Evolutionary conservation across 1,284 basidiomycete species (phyloP), one percentile per base, ranked within the genome.

Genomic region (Neolentinus lepideus): DNA sequence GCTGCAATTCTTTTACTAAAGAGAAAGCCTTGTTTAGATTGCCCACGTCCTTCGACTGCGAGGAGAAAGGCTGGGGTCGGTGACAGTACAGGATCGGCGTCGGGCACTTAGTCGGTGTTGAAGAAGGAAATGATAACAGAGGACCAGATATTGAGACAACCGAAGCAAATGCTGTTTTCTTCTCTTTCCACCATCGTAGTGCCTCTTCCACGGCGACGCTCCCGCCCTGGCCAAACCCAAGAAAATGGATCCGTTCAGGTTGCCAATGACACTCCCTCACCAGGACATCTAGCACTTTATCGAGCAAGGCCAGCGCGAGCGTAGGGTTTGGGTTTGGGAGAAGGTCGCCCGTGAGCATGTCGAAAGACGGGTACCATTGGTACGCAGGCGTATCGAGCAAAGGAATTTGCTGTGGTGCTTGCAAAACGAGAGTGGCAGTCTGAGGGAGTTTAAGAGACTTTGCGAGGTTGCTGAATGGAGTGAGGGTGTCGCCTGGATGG

Each of bases 191-290:
- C 68, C 73, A 76, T 25, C 69, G 63, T 51, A 89, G 62, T 14
- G 75, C 78, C 29, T 85, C 74, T 67, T 97, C 92, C 1, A 81
- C 78, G 1, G 83, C 90, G 33, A 92, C 81, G 26, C 78, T 90
- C 0, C 92, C 94, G 0, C 94, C 94, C 68, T 97, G 94, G 0
- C 81, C 92, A 63, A 93, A 97, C 3, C 94, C 94, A 62, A 96
- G 92, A 12, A 95, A 64, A 67, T 97, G 93, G 21, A 97, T 86
- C 19, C 79, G 74, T 3, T 79, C 61, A 0, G 77, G 62, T 0
- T 79, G 71, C 94, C 94, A 96, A 0, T 72, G 64, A 60, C 87
- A 88, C 35, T 77, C 75, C 1, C 68, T 60, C 3, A 73, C 74
- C 51, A 96, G 79, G 61, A 88, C 77, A 9, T 72, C 66, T 54